Evolutionary conservation across 2,329 filamentous ascomycete species (phyloP), one percentile per base, ranked within the genome.

Genomic region (Sporothrix variecibatus): DNA sequence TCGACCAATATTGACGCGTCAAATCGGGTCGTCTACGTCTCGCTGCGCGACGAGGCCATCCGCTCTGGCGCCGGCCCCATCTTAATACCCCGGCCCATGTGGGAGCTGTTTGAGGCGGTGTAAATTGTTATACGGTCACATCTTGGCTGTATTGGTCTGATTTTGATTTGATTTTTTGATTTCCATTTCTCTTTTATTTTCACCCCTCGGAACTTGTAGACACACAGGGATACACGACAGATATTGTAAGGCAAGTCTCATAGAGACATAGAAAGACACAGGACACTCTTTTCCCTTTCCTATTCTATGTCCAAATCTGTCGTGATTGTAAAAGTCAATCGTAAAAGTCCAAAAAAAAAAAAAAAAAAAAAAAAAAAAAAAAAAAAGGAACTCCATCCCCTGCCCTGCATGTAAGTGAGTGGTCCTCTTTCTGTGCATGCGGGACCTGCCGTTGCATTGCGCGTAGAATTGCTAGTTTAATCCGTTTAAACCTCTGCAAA

Each of bases 21-120:
- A 2, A 88, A 91, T 71, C 89, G 93, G 71, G 92, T 96, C 76
- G 94, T 96, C 8, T 97, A 97, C 79, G 91, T 98, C 28, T 60
- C 75, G 12, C 70, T 75, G 49, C 75, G 62, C 26, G 74, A 73
- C 4, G 93, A 93, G 3, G 84, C 95, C 75, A 90, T 88, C 79
- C 87, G 88, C 76, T 76, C 81, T 46, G 31, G 77, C 76, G 75
- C 75, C 75, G 75, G 77, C 71, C 76, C 77, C 74, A 75, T 78
- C 15, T 76, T 75, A 72, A 80, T 92, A 62, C 90, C 90, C 2
- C 85, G 87, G 38, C 90, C 91, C 5, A 80, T 93, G 77, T 92
- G 90, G 89, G 88, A 91, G 78, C 81, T 90, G 53, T 78, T 78
- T 46, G 67, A 69, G 20, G 46, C 67, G 9, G 28, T 7, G 40